phyloP scores from a whole-genome alignment of 495 filamentous ascomycete species.

The Hypoxylon fuscum region DNA sequence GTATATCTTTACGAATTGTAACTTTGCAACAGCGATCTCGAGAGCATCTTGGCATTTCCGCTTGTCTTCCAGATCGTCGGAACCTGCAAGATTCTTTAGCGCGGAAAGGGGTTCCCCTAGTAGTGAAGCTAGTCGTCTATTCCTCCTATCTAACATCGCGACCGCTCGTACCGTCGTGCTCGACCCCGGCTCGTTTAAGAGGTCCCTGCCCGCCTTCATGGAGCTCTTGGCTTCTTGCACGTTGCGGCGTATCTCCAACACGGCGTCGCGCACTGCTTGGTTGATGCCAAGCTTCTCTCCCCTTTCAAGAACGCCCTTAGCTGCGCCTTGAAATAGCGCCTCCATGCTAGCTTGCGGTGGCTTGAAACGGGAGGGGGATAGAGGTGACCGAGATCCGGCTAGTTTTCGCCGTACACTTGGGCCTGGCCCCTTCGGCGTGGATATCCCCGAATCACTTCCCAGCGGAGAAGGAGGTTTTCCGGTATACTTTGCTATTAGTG shows the following conservation, averaged over 20 bases:
- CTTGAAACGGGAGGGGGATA: conserved; percentile 68
- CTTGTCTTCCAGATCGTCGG: conserved; percentile 47
- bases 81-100: conserved; percentile 63
- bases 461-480: conserved; percentile 66
- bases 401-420: conserved; percentile 36
- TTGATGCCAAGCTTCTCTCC: conserved; percentile 90
- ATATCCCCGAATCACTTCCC: conserved; percentile 44
- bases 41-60: conserved; percentile 56
- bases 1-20: conserved; percentile 81
- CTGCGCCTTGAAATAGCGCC: conserved; percentile 82
- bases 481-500: conserved; percentile 85
- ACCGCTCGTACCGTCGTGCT: conserved; percentile 44
- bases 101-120: conserved; percentile 75
- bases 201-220: conserved; percentile 38
- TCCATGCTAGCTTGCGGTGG: conserved; percentile 75
- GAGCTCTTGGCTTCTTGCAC: conserved; percentile 56
- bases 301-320: conserved; percentile 80
- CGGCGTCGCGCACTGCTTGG: conserved; percentile 87
- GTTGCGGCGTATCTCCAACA: conserved; percentile 75
- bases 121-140: conserved; percentile 74
- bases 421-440: conserved; percentile 35
- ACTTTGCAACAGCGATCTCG: conserved; percentile 72
- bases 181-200: conserved; percentile 40
- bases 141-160: conserved; percentile 70
- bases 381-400: conserved; percentile 55